Evolutionary conservation across 352 stramenopile species (phyloP).

Genomic region (Phytophthora tentaculata): DNA sequence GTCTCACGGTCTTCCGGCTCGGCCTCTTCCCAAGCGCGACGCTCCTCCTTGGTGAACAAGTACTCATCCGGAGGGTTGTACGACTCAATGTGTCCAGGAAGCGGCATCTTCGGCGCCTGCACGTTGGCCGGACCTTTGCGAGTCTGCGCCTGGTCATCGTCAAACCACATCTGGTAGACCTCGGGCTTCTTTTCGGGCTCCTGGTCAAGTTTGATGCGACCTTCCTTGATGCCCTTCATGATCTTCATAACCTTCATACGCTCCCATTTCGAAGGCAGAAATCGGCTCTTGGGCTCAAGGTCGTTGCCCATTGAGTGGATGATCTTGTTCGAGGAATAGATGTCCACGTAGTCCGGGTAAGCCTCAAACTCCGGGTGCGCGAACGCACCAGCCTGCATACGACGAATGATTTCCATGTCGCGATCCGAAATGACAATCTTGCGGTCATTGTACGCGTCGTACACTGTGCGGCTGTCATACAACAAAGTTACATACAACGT

Average conservation of each 20-base stretch:
- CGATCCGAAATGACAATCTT: conserved; percentile 96
- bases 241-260: conserved; percentile 98
- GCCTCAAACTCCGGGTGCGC: conserved; percentile 93
- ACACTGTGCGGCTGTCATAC: conserved; percentile 91
- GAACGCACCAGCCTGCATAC: conserved; percentile 95
- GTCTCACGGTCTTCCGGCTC: conserved; percentile 96
- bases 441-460: conserved; percentile 99
- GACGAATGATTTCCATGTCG: conserved; percentile 98
- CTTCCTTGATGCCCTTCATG: conserved; percentile 96
- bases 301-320: conserved; percentile 90
- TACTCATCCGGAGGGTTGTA: conserved; percentile 99
- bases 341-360: conserved; percentile 91
- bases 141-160: conserved; percentile 88
- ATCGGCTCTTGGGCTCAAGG: conserved; percentile 92
- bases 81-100: conserved; percentile 98
- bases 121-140: conserved; percentile 96
- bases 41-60: conserved; percentile 96
- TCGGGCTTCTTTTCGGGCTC: conserved; percentile 93
- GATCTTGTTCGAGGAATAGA: conserved; percentile 89
- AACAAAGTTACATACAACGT: conserved; percentile 15
- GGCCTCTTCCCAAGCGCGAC: conserved; percentile 94
- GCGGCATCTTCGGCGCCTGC: conserved; percentile 96
- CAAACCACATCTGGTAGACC: conserved; percentile 94
- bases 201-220: conserved; percentile 92
- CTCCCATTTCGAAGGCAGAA: conserved; percentile 97